Percentiles rank a stretch among this genome's conserved stretches.
Evolutionary conservation across 75 land plant genomes (phyloP).

Genomic region (Selaginella tamariscina): DNA sequence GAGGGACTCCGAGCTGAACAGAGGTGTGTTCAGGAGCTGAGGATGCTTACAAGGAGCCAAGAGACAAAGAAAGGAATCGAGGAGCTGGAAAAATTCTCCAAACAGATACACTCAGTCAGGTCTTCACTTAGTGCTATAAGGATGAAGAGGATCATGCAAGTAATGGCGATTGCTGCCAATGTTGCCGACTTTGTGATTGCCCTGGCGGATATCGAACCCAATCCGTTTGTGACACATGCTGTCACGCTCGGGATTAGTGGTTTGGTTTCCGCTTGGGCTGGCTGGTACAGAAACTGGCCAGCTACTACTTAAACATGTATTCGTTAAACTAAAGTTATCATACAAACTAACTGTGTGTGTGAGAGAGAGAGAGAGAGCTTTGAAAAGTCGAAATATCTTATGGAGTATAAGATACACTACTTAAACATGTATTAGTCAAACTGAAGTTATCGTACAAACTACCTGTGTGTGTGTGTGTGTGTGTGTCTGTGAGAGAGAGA

Average conservation of each 20-base stretch:
- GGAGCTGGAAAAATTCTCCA: neutral
- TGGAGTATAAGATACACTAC: too few relatives aligned
- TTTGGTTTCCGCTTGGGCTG: slow-evolving; percentile 94
- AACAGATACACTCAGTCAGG: slow-evolving; percentile 1
- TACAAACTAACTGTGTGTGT: too few relatives aligned
- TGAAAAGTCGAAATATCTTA: too few relatives aligned
- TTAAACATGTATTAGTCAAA: too few relatives aligned
- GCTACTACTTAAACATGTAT: slow-evolving; percentile 8
- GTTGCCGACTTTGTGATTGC: slow-evolving; percentile 75
- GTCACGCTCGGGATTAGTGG: slow-evolving; percentile 82
- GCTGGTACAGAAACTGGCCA: slow-evolving; percentile 99
- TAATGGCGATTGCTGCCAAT: slow-evolving; percentile 80
- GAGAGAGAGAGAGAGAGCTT: too few relatives aligned
- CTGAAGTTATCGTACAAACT: too few relatives aligned
- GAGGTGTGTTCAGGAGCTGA: neutral
- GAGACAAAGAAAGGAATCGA: neutral
- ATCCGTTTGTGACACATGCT: slow-evolving; percentile 66
- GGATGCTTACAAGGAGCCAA: slow-evolving; percentile 8
- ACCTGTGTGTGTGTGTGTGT: too few relatives aligned
- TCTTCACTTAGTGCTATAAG: slow-evolving; percentile 28
- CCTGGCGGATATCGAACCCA: slow-evolving; percentile 77
- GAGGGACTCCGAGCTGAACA: slow-evolving; percentile 29
- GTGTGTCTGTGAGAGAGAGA: too few relatives aligned
- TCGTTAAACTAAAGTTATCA: too few relatives aligned
- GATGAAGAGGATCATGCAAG: slow-evolving; percentile 55